Conservation (phyloP, 495 filamentous ascomycete species). For the Neurospora hispaniola region DNA sequence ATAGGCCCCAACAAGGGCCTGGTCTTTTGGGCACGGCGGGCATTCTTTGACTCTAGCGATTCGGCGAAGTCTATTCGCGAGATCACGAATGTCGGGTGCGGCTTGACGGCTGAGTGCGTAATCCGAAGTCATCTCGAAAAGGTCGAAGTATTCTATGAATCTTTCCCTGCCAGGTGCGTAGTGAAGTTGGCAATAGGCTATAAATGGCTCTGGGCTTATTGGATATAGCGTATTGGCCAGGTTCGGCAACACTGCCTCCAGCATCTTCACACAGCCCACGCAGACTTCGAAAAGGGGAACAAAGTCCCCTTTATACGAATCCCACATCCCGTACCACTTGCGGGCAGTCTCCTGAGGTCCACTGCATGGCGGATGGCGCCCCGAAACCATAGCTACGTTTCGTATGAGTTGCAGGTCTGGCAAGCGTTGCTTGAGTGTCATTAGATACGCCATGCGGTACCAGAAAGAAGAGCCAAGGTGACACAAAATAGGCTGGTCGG, state of each 20-base stretch:
- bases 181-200: conserved; percentile 32
- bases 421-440: conserved; percentile 28
- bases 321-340: conserved; percentile 34
- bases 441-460: conserved; percentile 37
- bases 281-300: conserved; percentile 32
- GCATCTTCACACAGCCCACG: conserved; percentile 28
- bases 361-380: conserved; percentile 24
- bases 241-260: conserved; percentile 33
- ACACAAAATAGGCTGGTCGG: conserved; percentile 29
- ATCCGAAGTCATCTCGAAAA: conserved; percentile 31
- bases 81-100: conserved; percentile 24
- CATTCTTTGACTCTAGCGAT: conserved; percentile 28
- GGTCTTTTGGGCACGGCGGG: conserved; percentile 11
- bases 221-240: conserved; percentile 17
- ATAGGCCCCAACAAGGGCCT: conserved; percentile 13
- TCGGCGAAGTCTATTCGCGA: conserved; percentile 26
- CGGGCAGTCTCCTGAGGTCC: conserved; percentile 19
- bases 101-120: conserved; percentile 19
- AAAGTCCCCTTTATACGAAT: conserved; percentile 20
- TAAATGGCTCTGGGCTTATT: conserved; percentile 10
- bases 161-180: conserved; percentile 26
- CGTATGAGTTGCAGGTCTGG: conserved; percentile 30
- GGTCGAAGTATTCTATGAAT: conserved; percentile 33
- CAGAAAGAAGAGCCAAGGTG: conserved; percentile 34
- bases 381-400: conserved; percentile 26